Conservation (phyloP, 345 rosid species). For the Bruguiera sexangula region DNA sequence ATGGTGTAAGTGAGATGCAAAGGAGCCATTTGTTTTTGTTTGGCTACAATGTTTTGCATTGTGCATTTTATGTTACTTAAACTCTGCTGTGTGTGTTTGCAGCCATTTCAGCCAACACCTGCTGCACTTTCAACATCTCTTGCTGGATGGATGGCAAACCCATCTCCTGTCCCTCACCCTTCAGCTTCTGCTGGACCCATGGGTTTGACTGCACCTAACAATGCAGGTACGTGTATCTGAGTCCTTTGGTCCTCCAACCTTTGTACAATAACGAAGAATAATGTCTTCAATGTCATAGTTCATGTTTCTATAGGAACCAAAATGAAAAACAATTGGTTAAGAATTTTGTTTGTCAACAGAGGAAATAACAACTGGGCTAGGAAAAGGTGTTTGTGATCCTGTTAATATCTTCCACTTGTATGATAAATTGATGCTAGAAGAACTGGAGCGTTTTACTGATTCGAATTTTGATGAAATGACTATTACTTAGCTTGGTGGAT, state of each 20-base stretch:
- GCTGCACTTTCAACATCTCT: constrained; percentile 60
- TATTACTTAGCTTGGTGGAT: neutral
- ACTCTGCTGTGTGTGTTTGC: constrained; percentile 20
- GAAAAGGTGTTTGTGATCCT: no score
- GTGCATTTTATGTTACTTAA: constrained; percentile 12
- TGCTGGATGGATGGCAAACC: constrained; percentile 84
- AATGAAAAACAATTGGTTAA: no score
- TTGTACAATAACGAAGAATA: no score
- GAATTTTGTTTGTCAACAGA: no score
- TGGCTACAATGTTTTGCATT: neutral
- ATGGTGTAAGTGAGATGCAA: constrained; percentile 48
- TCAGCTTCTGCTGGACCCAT: constrained; percentile 70
- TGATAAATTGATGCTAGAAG: no score
- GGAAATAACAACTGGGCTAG: no score
- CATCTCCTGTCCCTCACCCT: constrained; percentile 61
- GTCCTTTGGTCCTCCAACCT: neutral
- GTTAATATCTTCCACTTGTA: no score
- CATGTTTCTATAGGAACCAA: no score
- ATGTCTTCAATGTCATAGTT: no score
- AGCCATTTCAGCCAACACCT: constrained; percentile 74
- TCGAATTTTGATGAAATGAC: neutral
- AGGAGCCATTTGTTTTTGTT: neutral
- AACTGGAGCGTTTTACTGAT: no score
- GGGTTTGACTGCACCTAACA: constrained; percentile 54
- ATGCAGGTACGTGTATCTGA: constrained; percentile 44